Base-by-base conservation (phyloP, 2,329 filamentous ascomycete genomes). In the Colletotrichum godetiae region DNA sequence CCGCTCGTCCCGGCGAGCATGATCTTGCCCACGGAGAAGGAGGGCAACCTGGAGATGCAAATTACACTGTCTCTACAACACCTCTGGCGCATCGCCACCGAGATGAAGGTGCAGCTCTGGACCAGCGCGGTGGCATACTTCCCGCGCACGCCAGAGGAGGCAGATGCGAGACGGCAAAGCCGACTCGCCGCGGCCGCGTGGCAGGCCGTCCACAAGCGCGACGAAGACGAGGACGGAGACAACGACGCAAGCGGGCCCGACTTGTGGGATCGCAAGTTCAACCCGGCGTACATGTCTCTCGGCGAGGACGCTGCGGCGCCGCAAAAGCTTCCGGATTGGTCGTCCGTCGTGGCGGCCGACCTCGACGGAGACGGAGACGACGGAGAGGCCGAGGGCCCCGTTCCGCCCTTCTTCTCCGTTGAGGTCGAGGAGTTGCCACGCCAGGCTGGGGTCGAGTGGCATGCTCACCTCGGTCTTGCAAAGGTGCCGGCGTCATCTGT, bases 1-100 rank as follows among this genome's bases (percentile, higher is more conserved):
- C 95, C 96, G 1, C 88, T 99, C 4, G 84, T 96, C 5, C 95
- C 97, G 0, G 89, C 92, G 4, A 92, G 89, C 4, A 98, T 98
- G 96, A 78, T 83, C 2, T 81, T 94, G 2, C 87, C 89, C 1
- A 71, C 79, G 0, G 79, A 78, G 22, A 57, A 75, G 22, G 78
- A 84, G 4, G 79, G 75, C 4, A 82, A 82, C 6, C 89, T 91
- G 75, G 80, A 81, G 37, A 81, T 90, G 35, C 92, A 95, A 79
- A 86, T 92, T 6, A 85, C 90, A 0, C 87, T 99, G 5, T 90
- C 95, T 1, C 86, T 98, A 13, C 97, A 99, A 81, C 96, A 98
- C 81, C 89, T 98, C 29, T 95, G 93, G 91, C 91, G 96, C 52
- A 92, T 99, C 65, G 95, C 92, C 0, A 81, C 87, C 56, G 92